phyloP scores from a whole-genome alignment of 139 green algal species.

The Chlorella sp. region DNA sequence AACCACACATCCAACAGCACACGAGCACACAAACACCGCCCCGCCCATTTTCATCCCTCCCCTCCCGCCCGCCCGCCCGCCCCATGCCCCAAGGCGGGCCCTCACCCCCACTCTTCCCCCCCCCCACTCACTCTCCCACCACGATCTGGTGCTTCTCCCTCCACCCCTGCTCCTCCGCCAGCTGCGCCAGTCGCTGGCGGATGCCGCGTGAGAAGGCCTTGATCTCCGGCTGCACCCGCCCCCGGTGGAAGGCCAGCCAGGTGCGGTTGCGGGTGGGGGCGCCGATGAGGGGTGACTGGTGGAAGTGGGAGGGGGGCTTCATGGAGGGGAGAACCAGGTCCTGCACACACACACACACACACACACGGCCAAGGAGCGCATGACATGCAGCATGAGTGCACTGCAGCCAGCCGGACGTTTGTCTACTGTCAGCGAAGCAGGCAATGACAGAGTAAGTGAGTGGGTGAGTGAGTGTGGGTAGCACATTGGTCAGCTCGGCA shows the following conservation, averaged over 20 bases:
- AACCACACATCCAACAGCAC: too few species aligned
- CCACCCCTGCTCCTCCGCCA: constrained; percentile 37
- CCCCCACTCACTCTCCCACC: constrained; percentile 40
- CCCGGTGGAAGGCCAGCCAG: constrained; percentile 50
- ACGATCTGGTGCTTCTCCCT: constrained; percentile 45
- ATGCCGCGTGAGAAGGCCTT: constrained; percentile 27
- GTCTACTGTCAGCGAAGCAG: too few species aligned
- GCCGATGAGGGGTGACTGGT: constrained; percentile 42
- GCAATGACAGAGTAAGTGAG: background rate
- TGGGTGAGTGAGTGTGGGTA: background rate
- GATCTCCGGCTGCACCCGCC: constrained; percentile 8
- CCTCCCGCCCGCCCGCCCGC: too few species aligned
- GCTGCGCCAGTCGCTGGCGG: constrained; percentile 9
- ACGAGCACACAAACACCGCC: too few species aligned
- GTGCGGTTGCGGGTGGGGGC: background rate
- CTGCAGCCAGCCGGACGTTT: background rate
- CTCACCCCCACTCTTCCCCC: background rate
- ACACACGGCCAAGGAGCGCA: too few species aligned
- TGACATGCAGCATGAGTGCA: background rate
- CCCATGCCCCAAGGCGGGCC: too few species aligned
- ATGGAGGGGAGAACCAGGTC: constrained; percentile 59
- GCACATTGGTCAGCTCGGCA: background rate
- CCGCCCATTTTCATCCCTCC: too few species aligned
- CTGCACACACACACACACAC: too few species aligned
- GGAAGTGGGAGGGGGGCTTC: constrained; percentile 45